Base-by-base conservation (phyloP, 2,329 filamentous ascomycete species). In the Magnaporthales sp. region DNA sequence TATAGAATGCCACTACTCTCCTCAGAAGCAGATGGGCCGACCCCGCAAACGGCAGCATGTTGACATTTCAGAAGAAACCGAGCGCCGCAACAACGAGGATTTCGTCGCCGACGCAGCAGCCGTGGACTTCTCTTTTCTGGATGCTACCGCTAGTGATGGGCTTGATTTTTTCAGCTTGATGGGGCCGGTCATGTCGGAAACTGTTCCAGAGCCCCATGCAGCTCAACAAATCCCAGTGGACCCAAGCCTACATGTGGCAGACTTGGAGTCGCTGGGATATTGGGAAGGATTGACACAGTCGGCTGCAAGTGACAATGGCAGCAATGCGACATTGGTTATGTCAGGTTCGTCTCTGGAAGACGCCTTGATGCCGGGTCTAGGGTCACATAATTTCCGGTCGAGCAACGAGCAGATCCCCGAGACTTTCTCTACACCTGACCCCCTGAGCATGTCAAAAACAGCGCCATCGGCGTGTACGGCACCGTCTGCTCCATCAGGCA, bases 11-110 rank as follows among this genome's bases (percentile, higher is more conserved):
- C 79, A 85, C 69, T 90, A 89, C 75, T 89, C 86, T 8, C 78
- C 81, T 13, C 87, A 89, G 73, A 89, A 89, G 75, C 85, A 79
- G 56, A 89, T 89, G 87, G 87, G 87, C 4, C 80, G 87, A 58
- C 87, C 87, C 26, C 79, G 86, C 66, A 89, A 89, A 75, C 79
- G 84, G 67, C 81, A 78, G 22, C 74, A 75, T 58, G 69, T 74
- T 31, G 79, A 80, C 15, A 70, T 72, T 11, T 67, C 68, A 15
- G 66, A 66, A 9, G 51, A 64, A 10, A 65, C 15, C 4, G 58
- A 60, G 19, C 56, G 56, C 24, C 27, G 56, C 22, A 7, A 13
- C 26, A 27, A 26, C 13, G 56, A 27, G 8, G 24, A 60, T 27
- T 19, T 22, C n/a, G 56, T 27, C 4, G 24, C 56, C 24, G 6